Evolutionary conservation across 805 yeast species (phyloP).

Genomic region (Yarrowia deformans): DNA sequence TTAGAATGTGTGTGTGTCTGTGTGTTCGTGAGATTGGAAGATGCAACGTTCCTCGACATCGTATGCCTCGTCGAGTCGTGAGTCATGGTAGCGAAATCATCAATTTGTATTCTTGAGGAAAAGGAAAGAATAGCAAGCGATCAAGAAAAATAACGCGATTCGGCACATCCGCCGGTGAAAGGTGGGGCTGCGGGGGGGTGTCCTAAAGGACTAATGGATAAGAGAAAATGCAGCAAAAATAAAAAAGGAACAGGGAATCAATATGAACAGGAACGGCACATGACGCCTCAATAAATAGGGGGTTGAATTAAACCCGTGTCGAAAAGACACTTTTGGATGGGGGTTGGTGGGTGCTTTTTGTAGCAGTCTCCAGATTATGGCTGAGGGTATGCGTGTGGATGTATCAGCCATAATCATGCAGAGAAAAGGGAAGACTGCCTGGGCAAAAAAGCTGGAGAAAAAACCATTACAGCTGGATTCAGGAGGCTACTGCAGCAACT

Average conservation of each 20-base stretch:
- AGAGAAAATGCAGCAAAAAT: conserved; percentile 10
- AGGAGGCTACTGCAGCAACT: background rate
- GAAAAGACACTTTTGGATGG: conserved; percentile 4
- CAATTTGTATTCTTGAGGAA: conserved; percentile 37
- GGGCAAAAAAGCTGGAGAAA: conserved; percentile 4
- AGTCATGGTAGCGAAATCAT: conserved; percentile 36
- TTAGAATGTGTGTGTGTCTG: background rate
- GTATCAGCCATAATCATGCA: conserved; percentile 1
- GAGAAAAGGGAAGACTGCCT: background rate
- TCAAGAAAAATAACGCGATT: conserved; percentile 33
- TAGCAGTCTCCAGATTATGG: background rate
- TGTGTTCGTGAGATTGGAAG: conserved; percentile 7
- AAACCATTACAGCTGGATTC: background rate
- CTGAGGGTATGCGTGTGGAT: conserved; percentile 7
- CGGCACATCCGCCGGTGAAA: conserved; percentile 18
- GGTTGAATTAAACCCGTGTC: background rate
- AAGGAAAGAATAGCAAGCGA: conserved; percentile 34
- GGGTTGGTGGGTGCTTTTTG: background rate
- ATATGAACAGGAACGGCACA: conserved; percentile 36
- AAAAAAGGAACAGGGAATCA: conserved; percentile 12
- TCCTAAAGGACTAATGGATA: conserved; percentile 13
- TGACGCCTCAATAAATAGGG: conserved; percentile 32
- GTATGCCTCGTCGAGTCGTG: conserved; percentile 15
- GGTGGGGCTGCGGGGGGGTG: conserved; percentile 19
- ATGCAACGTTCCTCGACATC: conserved; percentile 18